Base-by-base conservation (phyloP, 177 flowering plant species). In the Vitis hybrid region DNA sequence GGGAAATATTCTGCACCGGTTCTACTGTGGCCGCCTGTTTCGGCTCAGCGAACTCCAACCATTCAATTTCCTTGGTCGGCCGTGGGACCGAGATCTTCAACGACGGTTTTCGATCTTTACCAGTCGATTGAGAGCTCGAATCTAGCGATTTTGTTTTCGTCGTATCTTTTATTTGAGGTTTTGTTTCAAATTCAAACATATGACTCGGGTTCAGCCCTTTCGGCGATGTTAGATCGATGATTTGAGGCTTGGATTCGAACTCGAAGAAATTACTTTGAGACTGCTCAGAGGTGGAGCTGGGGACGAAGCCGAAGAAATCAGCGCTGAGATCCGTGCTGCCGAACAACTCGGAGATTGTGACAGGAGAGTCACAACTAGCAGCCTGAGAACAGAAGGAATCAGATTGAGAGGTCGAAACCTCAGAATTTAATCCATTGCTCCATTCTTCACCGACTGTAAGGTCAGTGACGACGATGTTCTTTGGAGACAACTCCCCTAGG, bases 401-500 rank as follows among this genome's bases (percentile, higher is more conserved):
- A 5, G 50, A n/a, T 14, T 57, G 66, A n/a, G 70, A 50, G 23
- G 48, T 56, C 2, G 70, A 50, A 71, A 40, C 23, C 40, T 60
- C 72, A 23, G 72, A 54, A 15, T 52, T 64, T 4, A 59, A 14
- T 3, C 17, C 70, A 19, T 10, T 17, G 18, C n/a, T 60, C 66
- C 68, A 55, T 52, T 52, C 59, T 2, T n/a, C 15, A 52, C 15
- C 67, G 10, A 34, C 54, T 14, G 15, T 5, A 51, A 66, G 69
- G n/a, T 23, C 54, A 13, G 19, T 50, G 7, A 71, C 49, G 60
- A 82, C 60, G n/a, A 30, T 74, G n/a, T 64, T 74, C 4, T 76
- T 18, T 11, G 84, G 82, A 3, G 84, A 78, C 51, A 70, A 55
- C 12, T 85, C 91, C 5, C 76, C 87, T 4, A 89, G 74, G 1